Base-by-base conservation (phyloP, 768 basidiomycete species). In the Zangia roseola region DNA sequence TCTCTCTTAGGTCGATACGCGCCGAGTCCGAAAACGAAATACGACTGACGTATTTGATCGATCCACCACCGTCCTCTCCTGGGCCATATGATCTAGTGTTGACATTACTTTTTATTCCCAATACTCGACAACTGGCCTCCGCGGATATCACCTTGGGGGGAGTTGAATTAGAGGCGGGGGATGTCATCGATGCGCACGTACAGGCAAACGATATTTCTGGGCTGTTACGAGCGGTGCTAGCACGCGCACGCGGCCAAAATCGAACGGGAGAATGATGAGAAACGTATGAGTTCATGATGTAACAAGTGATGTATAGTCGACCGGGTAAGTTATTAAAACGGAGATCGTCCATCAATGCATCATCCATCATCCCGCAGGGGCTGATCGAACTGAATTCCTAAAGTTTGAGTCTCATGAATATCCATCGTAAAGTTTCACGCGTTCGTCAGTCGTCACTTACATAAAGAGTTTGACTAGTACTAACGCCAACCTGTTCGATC, bases 1-100 rank as follows among this genome's bases (percentile, higher is more conserved):
- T 80, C 37, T 78, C 77, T 37, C 76, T 93, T 53, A 71, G 79
- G 45, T 78, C 81, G 10, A 79, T 79, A 5, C 73, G 80, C 24
- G 71, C 78, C 1, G 76, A 75, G 23, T 83, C 89, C 2, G 88
- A 90, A 50, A 90, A 91, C 66, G 88, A 91, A 62, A 73, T 92
- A 23, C 78, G 81, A 24, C 72, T 94, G 37, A 79, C 79, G 9
- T 94, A 93, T 64, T 66, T 60, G 39, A 59, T 88, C 43, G 62
- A 71, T 33, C 58, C 58, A 19, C 62, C 67, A 10, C 54, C 56
- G 2, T 56, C 61, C 9, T 58, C 61, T 13, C n/a, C 34, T 31
- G 24, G 47, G 19, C 60, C 69, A 3, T 67, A 59, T 12, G 68
- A 66, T 10, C 55, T 88, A 7, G 74, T 71, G 0, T 75, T 91